Base-by-base conservation (phyloP, 164 flowering plant species). In the Sedum album region DNA sequence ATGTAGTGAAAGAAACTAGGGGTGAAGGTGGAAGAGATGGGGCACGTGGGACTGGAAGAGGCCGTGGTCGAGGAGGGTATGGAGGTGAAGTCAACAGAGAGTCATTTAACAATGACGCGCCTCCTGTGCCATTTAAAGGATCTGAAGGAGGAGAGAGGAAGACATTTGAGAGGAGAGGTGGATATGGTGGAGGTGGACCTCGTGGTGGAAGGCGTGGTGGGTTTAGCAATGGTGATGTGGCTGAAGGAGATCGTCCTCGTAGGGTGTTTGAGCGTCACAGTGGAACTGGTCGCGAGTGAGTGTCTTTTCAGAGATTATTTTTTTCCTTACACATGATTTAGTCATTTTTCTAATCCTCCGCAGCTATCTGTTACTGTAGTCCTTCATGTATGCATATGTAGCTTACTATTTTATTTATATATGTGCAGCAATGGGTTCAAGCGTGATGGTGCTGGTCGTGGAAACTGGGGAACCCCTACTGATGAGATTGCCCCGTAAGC, bases 381-480 rank as follows among this genome's bases (percentile, higher is more conserved):
- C 17, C 2, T 38, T 21, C 18, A 10, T n/a, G 3, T 36, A 21
- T 49, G 23, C 67, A 28, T 28, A 28, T 25, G 23, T 17, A 14
- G 20, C 20, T 57, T 11, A 17, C 62, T 28, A 26, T 11, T 10
- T 11, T 2, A 28, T 57, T 28, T 10, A 13, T 57, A 4, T 30
- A 8, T 71, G n/a, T 49, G 57, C 57, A 87, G 91, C 44, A 81
- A 66, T 74, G 88, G 82, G 39, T 5, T 82, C 31, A 87, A 87
- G 55, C 87, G 86, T 53, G 88, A 87, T 0, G 91, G 91, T 21
- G 63, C 86, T 79, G 91, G 91, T 39, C 82, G 81, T 67, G 87
- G 84, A 20, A 83, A 87, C 42, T 87, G 91, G 91, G 91, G 91
- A 70, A 74, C 82, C n/a, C 60, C 83, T 14, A 76, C 81, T 66